Percentiles rank a stretch among this genome's conserved stretches.
Conservation (phyloP, 1,284 basidiomycete species). For the Inonotus obliquus region DNA sequence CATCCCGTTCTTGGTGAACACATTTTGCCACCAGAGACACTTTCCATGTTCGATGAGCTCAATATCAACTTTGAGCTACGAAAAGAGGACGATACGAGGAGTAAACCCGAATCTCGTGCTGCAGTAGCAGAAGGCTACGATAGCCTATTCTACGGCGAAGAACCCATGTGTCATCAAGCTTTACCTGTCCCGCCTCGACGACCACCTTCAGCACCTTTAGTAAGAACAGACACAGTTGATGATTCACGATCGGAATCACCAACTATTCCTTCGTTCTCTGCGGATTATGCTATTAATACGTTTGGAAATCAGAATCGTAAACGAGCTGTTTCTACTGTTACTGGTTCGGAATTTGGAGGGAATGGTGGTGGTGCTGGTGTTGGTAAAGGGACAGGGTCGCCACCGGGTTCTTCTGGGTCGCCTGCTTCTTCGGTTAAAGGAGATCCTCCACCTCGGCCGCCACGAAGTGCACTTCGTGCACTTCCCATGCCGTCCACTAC, state of each 20-base stretch:
- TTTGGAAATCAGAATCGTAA: conserved; percentile 21
- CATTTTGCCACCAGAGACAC: conserved; percentile 49
- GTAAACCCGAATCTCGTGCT: not conserved
- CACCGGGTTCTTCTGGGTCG: not conserved
- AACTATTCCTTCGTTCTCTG: conserved; percentile 30
- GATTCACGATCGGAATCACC: conserved; percentile 24
- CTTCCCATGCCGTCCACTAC: conserved; percentile 4
- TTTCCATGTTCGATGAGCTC: conserved; percentile 27
- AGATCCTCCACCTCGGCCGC: conserved; percentile 14
- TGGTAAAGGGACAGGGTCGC: not conserved
- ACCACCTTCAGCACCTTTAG: conserved; percentile 23
- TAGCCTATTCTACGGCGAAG: conserved; percentile 9
- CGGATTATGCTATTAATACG: conserved; percentile 29
- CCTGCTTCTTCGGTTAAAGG: not conserved
- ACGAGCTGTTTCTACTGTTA: conserved; percentile 4
- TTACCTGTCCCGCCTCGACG: conserved; percentile 31
- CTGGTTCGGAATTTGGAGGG: conserved; percentile 4
- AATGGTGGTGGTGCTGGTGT: not conserved
- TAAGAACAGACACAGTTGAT: not conserved
- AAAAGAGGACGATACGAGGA: conserved; percentile 1
- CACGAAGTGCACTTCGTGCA: conserved; percentile 16
- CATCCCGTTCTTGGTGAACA: conserved; percentile 31
- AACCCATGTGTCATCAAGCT: conserved; percentile 20
- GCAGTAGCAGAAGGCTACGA: not conserved
- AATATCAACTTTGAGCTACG: not conserved